phyloP scores from a whole-genome alignment of 805 yeast species.

The Sugiyamaella boreocaroliniensis region DNA sequence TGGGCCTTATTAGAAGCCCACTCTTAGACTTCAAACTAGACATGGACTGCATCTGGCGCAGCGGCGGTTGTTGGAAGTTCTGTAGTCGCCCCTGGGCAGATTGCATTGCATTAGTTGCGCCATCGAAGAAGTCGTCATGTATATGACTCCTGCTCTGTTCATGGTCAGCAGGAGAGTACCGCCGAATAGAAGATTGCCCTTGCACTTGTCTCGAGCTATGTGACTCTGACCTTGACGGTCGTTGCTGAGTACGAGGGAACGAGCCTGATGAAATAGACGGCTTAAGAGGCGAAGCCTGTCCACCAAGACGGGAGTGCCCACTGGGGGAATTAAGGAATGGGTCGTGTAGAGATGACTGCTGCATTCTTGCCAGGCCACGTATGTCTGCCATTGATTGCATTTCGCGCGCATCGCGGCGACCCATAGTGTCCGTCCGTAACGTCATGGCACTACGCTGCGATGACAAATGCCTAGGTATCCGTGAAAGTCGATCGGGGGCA shows the following conservation, averaged over 20 bases:
- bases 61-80: constrained; percentile 1
- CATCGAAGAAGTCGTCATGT: too few species aligned
- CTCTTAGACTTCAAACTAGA: constrained; percentile 6
- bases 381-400: constrained; percentile 1
- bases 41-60: not conserved
- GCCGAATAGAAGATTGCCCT: too few species aligned
- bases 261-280: too few species aligned
- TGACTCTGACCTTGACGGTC: too few species aligned
- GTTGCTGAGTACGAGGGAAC: too few species aligned
- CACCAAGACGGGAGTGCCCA: too few species aligned
- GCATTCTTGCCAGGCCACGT: not conserved
- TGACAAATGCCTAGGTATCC: not conserved
- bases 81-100: constrained; percentile 1
- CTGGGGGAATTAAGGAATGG: not conserved
- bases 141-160: too few species aligned
- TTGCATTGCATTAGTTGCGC: not conserved
- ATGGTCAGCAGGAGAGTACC: too few species aligned
- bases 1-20: constrained; percentile 1
- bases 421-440: not conserved
- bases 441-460: not conserved
- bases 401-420: not conserved
- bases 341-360: not conserved
- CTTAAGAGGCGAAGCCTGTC: too few species aligned
- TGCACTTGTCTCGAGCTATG: too few species aligned
- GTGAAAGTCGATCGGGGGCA: not conserved